Conservation (phyloP, 75 land plant genomes). For the Pinus tabuliformis region DNA sequence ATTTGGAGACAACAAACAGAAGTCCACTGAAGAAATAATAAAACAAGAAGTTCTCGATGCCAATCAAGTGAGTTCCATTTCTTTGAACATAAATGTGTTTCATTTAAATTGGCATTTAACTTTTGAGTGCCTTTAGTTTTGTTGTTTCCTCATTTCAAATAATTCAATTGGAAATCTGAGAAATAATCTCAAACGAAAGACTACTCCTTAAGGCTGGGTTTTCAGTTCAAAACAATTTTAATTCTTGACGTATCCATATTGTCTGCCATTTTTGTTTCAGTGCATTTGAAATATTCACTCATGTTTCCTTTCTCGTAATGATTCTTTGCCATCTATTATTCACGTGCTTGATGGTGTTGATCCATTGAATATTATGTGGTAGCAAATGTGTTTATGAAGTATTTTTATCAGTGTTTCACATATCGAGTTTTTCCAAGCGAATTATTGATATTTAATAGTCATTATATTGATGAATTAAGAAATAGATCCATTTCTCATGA, state of each 20-base stretch:
- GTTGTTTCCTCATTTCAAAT: no score
- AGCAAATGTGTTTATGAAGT: neutral
- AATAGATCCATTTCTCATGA: neutral
- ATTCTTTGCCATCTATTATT: neutral
- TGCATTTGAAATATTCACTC: neutral
- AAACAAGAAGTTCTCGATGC: neutral
- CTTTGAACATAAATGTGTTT: neutral
- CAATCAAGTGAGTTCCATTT: conserved; percentile 7
- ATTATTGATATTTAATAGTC: neutral
- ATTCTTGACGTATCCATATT: no score
- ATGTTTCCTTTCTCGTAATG: neutral
- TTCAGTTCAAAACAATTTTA: no score
- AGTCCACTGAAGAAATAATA: neutral
- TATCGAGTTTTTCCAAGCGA: neutral
- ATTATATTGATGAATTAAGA: neutral
- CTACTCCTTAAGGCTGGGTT: no score
- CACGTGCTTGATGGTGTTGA: neutral
- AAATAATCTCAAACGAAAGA: no score
- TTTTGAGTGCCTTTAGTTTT: no score
- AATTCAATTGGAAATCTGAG: no score
- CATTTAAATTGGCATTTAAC: no score
- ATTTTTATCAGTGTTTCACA: neutral
- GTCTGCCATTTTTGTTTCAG: no score
- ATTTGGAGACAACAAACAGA: neutral
- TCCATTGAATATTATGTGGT: neutral